Percentiles rank a stretch among this genome's conserved stretches.
These are phyloP conservation scores for Fusarium sororula DNA, from an alignment of 2,329 filamentous ascomycete genomes.

Conservation along the genomic window DNA sequence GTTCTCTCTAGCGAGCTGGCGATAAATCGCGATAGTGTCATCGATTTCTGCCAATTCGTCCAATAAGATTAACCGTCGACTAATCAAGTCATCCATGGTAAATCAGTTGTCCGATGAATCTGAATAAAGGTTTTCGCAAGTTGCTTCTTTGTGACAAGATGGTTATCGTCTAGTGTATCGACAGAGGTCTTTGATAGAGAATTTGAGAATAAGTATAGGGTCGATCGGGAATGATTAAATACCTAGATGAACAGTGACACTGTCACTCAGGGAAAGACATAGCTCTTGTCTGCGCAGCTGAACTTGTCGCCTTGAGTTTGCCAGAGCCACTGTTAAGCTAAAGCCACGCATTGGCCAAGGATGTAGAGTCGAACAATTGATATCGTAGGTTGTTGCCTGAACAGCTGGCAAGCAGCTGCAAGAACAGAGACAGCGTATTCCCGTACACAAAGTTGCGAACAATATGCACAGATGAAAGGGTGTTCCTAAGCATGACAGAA, in stretches of 20 bases:
- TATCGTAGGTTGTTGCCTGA: background rate
- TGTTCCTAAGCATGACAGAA: background rate
- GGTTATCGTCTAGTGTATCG: background rate
- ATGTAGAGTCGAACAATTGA: background rate
- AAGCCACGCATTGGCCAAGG: too few species aligned
- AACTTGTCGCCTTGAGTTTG: background rate
- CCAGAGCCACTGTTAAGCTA: background rate
- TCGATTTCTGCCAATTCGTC: background rate
- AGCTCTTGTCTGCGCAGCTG: background rate
- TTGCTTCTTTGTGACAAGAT: background rate
- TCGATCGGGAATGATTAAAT: background rate
- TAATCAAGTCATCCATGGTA: background rate
- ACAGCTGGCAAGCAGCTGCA: background rate
- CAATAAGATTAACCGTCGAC: background rate
- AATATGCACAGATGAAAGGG: background rate
- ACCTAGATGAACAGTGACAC: background rate
- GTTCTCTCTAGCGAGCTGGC: background rate
- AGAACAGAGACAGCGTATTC: background rate
- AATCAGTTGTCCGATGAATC: background rate
- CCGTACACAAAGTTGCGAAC: background rate
- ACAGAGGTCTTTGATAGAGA: background rate
- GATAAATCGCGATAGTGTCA: background rate
- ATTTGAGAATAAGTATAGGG: background rate
- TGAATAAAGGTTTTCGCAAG: background rate
- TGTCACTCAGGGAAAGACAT: background rate